Evolutionary conservation across 306 rosid species (phyloP), one percentile per base, ranked within the genome.

Genomic region (Prosopis cineraria): DNA sequence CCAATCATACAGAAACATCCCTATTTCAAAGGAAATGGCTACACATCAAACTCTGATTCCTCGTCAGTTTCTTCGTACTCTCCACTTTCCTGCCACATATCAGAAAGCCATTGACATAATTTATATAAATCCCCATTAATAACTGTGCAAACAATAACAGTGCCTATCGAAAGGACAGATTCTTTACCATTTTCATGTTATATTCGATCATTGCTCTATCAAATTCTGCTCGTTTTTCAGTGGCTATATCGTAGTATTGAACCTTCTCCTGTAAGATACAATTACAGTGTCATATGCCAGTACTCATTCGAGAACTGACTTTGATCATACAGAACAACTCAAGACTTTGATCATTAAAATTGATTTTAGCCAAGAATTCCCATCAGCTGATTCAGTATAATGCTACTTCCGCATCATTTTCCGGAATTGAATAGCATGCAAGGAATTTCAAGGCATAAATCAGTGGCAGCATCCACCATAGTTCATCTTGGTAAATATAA

Each of bases 241-340:
- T 95, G 30, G 98, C 98, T 43, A 92, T 86, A 76, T 95, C 98
- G 63, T 95, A 95, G 86, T 95, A 92, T 79, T 91, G 88, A 80
- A 92, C 97, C 79, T 95, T 95, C 71, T 91, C 98, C 98, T 95
- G 85, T 75, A 76, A 83, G 73, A 83, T 41, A 79, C n/a, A n/a
- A n/a, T n/a, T n/a, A 74, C 34, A 22, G 67, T 44, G 63, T 77
- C 33, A 43, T 73, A 68, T 17, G 66, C 14, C 33, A 60, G 27
- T 66, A 27, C 22, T 30, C 13, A 29, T 13, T 33, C 74, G 36
- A 13, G 63, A 77, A 73, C 56, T 24, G 56, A 43, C 62, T 55
- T 55, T 22, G 25, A 73, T 29, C 71, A 20, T 13, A 29, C 31
- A 52, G 44, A 66, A 29, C 50, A 40, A 43, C 73, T 47, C 68